phyloP scores from a whole-genome alignment of 139 green algal genomes.

The Astrephomene gubernaculifera region DNA sequence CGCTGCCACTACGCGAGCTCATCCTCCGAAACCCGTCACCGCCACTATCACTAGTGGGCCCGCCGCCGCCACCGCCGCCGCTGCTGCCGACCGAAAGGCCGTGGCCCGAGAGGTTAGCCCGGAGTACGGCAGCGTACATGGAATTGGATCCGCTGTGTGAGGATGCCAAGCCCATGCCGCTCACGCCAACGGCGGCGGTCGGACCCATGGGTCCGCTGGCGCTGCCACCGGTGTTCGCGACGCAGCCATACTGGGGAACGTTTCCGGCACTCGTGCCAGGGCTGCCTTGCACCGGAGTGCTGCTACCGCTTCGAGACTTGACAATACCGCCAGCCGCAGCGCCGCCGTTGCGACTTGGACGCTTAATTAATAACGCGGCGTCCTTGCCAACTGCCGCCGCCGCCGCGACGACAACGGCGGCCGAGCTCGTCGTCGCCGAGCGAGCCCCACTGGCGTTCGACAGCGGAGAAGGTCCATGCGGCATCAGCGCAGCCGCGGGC shows the following conservation, averaged over 20 bases:
- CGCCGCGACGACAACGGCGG: neutral
- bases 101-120: constrained; percentile 12
- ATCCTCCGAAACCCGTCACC: neutral
- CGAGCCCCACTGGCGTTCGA: constrained; percentile 12
- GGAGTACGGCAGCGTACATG: constrained; percentile 35
- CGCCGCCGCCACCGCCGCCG: neutral
- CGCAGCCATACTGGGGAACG: neutral
- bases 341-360: neutral
- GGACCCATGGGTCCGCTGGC: too few species aligned
- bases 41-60: neutral
- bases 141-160: neutral
- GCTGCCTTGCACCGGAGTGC: neutral
- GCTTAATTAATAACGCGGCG: neutral
- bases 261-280: neutral
- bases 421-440: neutral
- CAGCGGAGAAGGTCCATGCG: constrained; percentile 32
- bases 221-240: neutral
- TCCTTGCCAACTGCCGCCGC: neutral
- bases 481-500: neutral
- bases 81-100: neutral
- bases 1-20: neutral
- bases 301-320: neutral
- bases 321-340: neutral
- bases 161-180: neutral
- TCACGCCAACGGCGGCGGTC: too few species aligned